Evolutionary conservation across 441 rosid genomes (phyloP), one percentile per base, ranked within the genome.

Genomic region (Eruca vesicaria): DNA sequence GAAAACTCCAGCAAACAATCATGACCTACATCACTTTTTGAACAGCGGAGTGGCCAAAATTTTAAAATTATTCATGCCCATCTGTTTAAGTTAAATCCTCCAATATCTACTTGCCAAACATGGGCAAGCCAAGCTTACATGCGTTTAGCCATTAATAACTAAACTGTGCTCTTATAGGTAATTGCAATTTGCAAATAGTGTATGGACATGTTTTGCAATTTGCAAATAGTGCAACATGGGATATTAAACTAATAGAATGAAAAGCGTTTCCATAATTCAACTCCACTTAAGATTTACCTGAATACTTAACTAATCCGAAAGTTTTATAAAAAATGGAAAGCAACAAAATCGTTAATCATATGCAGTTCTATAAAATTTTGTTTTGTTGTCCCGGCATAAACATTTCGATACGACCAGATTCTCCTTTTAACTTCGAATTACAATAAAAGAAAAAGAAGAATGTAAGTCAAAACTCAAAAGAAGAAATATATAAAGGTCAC

Each of bases 401-500:
- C 52, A 63, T 41, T 38, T 56, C 75, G 56, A 68, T 66, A 58
- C 36, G 43, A 73, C 43, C 31, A 59, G 31, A 61, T 20, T 31
- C 5, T 41, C 38, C 7, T 38, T 52, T 50, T 48, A 12, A 14
- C 19, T 55, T 41, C n/a, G 28, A 53, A 36, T 71, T 32, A 78
- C 76, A 29, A 62, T 29, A 9, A 71, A 67, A 63, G 66, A 52
- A 58, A 62, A 79, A 58, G 38, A 66, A 56, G 52, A 76, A 61
- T 53, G 52, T 41, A 63, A 28, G 85, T 82, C 83, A 62, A 75
- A 75, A 29, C 32, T 82, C 82, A 62, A 77, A 52, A 52, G 76
- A 65, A 57, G 71, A 71, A 83, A 83, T 86, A 85, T 84, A 60
- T 66, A 66, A 52, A 84, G 62, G 65, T 71, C 15, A 71, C 28